A percentile compares a stretch with the other conserved stretches of the same genome.
These are phyloP conservation scores for Houttuynia cordata DNA, from an alignment of 164 flowering plant species.

Conservation along the genomic window DNA sequence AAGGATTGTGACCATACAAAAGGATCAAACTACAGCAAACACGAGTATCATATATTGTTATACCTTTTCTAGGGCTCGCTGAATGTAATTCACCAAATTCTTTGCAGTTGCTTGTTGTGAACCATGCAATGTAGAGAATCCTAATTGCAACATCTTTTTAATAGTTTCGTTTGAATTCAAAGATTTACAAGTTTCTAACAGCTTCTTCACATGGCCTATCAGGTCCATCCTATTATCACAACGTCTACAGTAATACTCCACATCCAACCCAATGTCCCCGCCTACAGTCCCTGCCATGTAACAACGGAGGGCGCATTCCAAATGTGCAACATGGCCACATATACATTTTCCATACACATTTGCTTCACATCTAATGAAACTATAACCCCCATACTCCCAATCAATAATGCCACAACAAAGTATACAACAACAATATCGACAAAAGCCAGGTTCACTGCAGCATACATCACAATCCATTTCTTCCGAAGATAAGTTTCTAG, in stretches of 20 bases:
- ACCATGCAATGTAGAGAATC: constrained; percentile 42
- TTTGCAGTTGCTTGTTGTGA: constrained; percentile 38
- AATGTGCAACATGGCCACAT: constrained; percentile 81
- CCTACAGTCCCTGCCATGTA: constrained; percentile 89
- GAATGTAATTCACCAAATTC: constrained; percentile 24
- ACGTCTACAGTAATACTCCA: constrained; percentile 77
- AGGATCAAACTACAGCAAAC: not conserved
- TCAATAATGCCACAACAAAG: constrained; percentile 39
- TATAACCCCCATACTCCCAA: constrained; percentile 19
- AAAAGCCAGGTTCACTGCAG: constrained; percentile 23
- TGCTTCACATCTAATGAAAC: constrained; percentile 70
- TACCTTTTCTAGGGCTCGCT: constrained; percentile 42
- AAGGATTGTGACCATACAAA: constrained; percentile 1
- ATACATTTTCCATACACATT: constrained; percentile 22
- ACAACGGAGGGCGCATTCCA: constrained; percentile 61
- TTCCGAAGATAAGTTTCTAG: constrained; percentile 12
- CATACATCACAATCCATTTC: constrained; percentile 58
- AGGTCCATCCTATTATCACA: constrained; percentile 73
- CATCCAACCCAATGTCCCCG: constrained; percentile 70
- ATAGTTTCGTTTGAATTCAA: constrained; percentile 36
- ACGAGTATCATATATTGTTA: not conserved
- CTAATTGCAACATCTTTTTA: constrained; percentile 47
- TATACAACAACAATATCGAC: constrained; percentile 57
- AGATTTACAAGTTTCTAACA: constrained; percentile 38
- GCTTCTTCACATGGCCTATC: constrained; percentile 39